Evolutionary conservation across 2,329 filamentous ascomycete genomes (phyloP), one percentile per base, ranked within the genome.

Genomic region (Coniochaeta sp.): DNA sequence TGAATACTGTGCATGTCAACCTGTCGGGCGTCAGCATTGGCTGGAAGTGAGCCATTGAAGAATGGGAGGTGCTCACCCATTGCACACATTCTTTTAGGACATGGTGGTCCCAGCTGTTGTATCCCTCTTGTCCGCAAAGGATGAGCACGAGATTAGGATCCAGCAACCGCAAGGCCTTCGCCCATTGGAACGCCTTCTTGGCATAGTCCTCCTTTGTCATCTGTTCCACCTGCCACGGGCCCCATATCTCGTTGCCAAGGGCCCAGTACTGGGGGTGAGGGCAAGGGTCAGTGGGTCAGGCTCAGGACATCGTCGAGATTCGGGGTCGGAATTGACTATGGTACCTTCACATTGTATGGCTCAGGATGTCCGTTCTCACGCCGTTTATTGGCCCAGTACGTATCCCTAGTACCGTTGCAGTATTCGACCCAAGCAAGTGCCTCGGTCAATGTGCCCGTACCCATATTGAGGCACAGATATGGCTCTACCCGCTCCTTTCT

Each of bases 1-100:
- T 92, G 89, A 68, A 92, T 92, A 69, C 84, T 89, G 77, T 92
- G 89, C 88, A 92, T 90, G 72, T 90, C 88, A 68, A 90, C 55
- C 19, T 62, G 60, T 44, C 36, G 38, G 14, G 34, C 33, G 55
- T 50, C 17, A 65, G 59, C 24, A 22, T 19, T 22, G n/a, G 22
- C 43, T 47, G 19, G 6, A 24, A 24, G 5, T 14, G 6, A 44
- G n/a, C 16, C n/a, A 12, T 12, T 22, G 9, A 11, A 24, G 6
- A 19, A 22, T 47, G 12, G 19, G n/a, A 17, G 24, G 43, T 47
- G 7, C 64, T 58, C 64, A 58, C 87, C 63, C 89, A 76, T 61
- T 74, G 77, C 61, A 88, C 76, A 65, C 88, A 90, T 67, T 89
- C 79, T 69, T 88, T 88, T 60, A 91, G 79, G 1, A 89, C 88